phyloP scores from a whole-genome alignment of 1,284 basidiomycete genomes.

The Amylostereum chailletii region DNA sequence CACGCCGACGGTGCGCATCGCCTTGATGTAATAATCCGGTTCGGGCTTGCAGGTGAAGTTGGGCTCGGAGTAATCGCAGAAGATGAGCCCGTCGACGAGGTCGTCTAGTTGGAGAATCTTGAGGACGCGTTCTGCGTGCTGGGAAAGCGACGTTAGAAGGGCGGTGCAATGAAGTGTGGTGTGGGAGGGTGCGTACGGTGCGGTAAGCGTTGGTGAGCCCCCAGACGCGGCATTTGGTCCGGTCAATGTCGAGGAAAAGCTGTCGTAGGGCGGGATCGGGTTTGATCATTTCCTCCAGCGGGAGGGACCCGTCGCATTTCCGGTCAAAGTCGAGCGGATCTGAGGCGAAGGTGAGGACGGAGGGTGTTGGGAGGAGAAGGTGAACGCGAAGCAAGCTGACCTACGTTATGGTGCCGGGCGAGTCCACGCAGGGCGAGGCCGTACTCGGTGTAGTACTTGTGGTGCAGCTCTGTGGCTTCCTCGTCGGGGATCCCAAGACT shows the following conservation, averaged over 20 bases:
- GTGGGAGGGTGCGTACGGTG: conserved; percentile 37
- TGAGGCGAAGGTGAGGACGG: conserved; percentile 17
- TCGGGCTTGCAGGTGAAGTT: conserved; percentile 84
- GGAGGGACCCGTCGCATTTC: conserved; percentile 78
- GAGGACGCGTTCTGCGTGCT: conserved; percentile 81
- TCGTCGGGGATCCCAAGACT: conserved; percentile 58
- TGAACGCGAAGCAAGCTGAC: conserved; percentile 28
- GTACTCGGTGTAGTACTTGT: conserved; percentile 71
- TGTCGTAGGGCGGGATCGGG: conserved; percentile 57
- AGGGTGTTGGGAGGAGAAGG: not conserved
- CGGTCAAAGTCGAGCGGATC: conserved; percentile 84
- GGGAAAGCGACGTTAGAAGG: not conserved
- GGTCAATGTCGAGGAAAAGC: conserved; percentile 73
- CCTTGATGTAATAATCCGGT: conserved; percentile 58
- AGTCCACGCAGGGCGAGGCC: conserved; percentile 83
- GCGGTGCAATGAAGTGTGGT: conserved; percentile 3
- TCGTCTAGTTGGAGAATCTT: conserved; percentile 67
- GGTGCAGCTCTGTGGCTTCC: conserved; percentile 68
- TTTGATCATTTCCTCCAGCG: conserved; percentile 73
- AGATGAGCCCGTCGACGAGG: conserved; percentile 73
- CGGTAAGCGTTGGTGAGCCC: conserved; percentile 76
- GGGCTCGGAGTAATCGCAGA: conserved; percentile 67
- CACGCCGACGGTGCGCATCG: conserved; percentile 50
- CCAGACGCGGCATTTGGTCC: conserved; percentile 73
- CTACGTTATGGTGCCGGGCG: conserved; percentile 70